phyloP scores from a whole-genome alignment of 2,329 filamentous ascomycete species.

The Laburnicola sp. region DNA sequence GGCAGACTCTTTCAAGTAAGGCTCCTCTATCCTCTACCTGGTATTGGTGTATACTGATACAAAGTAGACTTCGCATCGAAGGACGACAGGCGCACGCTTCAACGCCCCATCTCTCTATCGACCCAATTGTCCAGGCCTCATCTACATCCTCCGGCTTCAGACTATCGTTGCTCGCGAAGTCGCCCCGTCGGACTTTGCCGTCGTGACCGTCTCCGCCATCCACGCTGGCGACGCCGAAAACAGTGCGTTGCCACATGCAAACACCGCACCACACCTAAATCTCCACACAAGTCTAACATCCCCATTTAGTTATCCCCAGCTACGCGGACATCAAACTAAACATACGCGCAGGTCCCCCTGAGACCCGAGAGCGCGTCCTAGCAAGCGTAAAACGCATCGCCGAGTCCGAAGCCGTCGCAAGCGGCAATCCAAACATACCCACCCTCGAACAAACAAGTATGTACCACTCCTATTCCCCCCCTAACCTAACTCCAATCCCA shows the following conservation, averaged over 20 bases:
- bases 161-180: conserved; percentile 61
- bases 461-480: too few relatives aligned
- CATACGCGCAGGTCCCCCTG: conserved; percentile 53
- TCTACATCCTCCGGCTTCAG: conserved; percentile 62
- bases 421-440: conserved; percentile 50
- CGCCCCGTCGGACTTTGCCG: conserved; percentile 57
- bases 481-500: too few relatives aligned
- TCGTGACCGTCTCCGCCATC: conserved; percentile 62
- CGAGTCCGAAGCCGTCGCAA: conserved; percentile 57
- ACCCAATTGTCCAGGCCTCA: conserved; percentile 62
- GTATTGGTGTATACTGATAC: conserved; percentile 23
- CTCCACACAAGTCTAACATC: too few relatives aligned
- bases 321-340: conserved; percentile 59
- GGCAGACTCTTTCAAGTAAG: conserved; percentile 45
- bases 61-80: conserved; percentile 56
- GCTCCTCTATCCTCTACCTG: neutral
- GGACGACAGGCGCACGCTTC: conserved; percentile 63
- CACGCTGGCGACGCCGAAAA: conserved; percentile 64
- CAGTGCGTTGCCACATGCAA: conserved; percentile 15
- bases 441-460: conserved; percentile 43
- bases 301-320: conserved; percentile 54
- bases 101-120: conserved; percentile 59
- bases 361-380: conserved; percentile 54
- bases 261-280: too few relatives aligned
- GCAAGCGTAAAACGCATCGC: conserved; percentile 57